A percentile compares a stretch with the other conserved stretches of the same genome.
Evolutionary conservation across 2,329 filamentous ascomycete species (phyloP).

Genomic region (Phaeosphaeria sp.): DNA sequence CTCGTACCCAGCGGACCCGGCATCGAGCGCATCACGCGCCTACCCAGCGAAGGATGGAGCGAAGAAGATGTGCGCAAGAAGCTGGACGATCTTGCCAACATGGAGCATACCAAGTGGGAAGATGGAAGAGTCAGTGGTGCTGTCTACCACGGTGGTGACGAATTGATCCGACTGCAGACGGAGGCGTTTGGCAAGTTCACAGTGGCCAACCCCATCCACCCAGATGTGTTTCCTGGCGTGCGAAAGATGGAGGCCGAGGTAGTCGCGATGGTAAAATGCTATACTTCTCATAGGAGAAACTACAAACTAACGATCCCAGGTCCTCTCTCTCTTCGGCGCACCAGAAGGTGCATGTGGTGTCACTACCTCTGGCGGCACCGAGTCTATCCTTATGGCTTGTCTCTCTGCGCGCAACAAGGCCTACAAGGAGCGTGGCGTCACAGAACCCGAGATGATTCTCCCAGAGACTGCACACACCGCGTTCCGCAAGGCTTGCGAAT

Average conservation of each 20-base stretch:
- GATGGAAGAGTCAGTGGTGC: conserved; percentile 93
- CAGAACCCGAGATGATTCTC: conserved; percentile 96
- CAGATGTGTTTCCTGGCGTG: conserved; percentile 96
- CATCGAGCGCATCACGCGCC: conserved; percentile 73
- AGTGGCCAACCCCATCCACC: conserved; percentile 95
- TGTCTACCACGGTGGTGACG: conserved; percentile 92
- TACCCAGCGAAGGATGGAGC: conserved; percentile 85
- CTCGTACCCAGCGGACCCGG: conserved; percentile 76
- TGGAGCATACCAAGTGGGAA: conserved; percentile 97
- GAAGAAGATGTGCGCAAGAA: conserved; percentile 81
- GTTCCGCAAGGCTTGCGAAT: conserved; percentile 92
- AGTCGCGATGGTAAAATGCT: conserved; percentile 81
- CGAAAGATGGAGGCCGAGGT: conserved; percentile 99
- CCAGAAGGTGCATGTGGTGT: conserved; percentile 86
- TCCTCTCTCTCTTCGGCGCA: conserved; percentile 84
- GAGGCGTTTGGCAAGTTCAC: conserved; percentile 95
- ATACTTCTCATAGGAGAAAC: too few relatives aligned
- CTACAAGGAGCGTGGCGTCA: conserved; percentile 82
- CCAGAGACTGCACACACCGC: conserved; percentile 95
- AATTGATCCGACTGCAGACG: conserved; percentile 82
- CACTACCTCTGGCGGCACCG: conserved; percentile 90
- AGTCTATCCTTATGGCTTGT: conserved; percentile 96
- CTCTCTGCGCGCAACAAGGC: conserved; percentile 90
- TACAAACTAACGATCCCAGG: conserved; percentile 42
- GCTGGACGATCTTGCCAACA: conserved; percentile 76